Percentiles rank a stretch among this genome's conserved stretches.
Evolutionary conservation across 2,329 filamentous ascomycete genomes (phyloP).

Genomic region (Xylaria digitata): DNA sequence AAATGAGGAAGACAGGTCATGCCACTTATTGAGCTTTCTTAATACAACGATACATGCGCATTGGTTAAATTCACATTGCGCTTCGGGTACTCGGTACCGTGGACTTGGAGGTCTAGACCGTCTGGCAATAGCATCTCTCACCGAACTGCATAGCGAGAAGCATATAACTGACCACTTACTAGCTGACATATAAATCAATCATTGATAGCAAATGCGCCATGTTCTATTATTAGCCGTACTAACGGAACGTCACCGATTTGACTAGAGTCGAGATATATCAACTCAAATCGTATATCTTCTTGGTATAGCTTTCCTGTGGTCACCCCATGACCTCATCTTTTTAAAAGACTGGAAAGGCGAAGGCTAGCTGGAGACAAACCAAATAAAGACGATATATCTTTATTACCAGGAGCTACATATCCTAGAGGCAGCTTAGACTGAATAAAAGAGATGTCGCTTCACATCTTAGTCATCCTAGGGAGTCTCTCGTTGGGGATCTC

Average conservation of each 20-base stretch:
- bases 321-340: background rate
- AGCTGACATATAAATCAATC: conserved; percentile 3
- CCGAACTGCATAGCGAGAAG: conserved; percentile 4
- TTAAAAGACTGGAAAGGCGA: background rate
- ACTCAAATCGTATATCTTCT: conserved; percentile 11
- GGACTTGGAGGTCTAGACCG: conserved; percentile 6
- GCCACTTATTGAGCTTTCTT: background rate
- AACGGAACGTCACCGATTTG: conserved; percentile 19
- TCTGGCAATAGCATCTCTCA: conserved; percentile 1
- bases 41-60: background rate
- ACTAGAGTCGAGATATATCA: background rate
- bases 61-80: conserved; percentile 8
- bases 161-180: background rate
- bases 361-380: background rate
- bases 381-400: background rate
- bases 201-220: background rate
- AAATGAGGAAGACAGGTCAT: conserved; percentile 18
- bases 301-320: background rate
- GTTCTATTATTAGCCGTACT: conserved; percentile 23
- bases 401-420: background rate
- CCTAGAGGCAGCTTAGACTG: background rate
- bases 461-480: conserved; percentile 13
- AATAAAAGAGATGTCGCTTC: conserved; percentile 12
- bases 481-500: conserved; percentile 8
- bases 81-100: conserved; percentile 23